Percentiles rank a stretch among this genome's conserved stretches.
These are phyloP conservation scores for Jamesozyma piceae DNA, from an alignment of 805 yeast genomes.

Conservation along the genomic window DNA sequence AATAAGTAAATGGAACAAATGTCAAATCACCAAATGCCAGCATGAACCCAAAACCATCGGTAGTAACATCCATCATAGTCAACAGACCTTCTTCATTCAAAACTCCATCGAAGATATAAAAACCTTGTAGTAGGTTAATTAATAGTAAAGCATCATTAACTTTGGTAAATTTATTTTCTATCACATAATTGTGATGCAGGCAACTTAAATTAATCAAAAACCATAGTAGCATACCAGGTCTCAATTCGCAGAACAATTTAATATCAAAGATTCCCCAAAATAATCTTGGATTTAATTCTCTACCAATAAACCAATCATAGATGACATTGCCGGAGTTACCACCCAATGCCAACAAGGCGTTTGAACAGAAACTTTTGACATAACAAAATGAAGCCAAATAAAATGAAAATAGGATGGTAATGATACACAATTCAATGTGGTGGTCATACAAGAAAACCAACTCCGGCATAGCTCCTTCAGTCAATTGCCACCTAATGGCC, in stretches of 20 bases:
- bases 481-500: slow-evolving; percentile 41
- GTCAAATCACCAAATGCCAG: slow-evolving; percentile 88
- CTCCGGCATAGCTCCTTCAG: slow-evolving; percentile 62
- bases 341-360: slow-evolving; percentile 69
- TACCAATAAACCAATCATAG: slow-evolving; percentile 94
- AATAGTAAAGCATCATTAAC: slow-evolving; percentile 65
- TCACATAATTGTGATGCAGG: slow-evolving; percentile 67
- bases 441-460: slow-evolving; percentile 65
- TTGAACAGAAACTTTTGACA: slow-evolving; percentile 52
- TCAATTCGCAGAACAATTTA: slow-evolving; percentile 83
- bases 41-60: slow-evolving; percentile 98
- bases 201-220: slow-evolving; percentile 65
- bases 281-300: slow-evolving; percentile 83
- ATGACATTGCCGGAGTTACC: slow-evolving; percentile 72
- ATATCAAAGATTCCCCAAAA: slow-evolving; percentile 82
- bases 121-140: slow-evolving; percentile 60
- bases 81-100: slow-evolving; percentile 81
- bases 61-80: slow-evolving; percentile 91
- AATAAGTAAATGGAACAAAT: slow-evolving; percentile 85
- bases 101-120: slow-evolving; percentile 86
- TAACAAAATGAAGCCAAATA: slow-evolving; percentile 58
- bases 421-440: slow-evolving; percentile 52
- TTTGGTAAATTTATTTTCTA: slow-evolving; percentile 34
- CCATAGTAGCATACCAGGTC: slow-evolving; percentile 93
- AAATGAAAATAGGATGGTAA: slow-evolving; percentile 56